Evolutionary conservation across 495 filamentous ascomycete genomes (phyloP), one percentile per base, ranked within the genome.

Genomic region (Penicillium odoratum): DNA sequence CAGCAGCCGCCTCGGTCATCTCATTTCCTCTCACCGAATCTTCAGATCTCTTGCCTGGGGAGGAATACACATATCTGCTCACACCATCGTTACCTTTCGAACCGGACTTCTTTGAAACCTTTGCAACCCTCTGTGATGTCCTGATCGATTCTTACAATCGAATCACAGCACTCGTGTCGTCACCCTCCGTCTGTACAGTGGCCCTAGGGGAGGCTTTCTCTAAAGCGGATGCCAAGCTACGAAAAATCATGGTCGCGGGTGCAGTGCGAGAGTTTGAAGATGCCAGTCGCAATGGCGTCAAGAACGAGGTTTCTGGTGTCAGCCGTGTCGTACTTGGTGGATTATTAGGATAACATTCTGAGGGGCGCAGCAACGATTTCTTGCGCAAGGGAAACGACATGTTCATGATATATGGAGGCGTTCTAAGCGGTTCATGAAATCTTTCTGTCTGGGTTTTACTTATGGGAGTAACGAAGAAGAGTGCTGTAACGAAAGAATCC

Each of bases 81-180:
- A 98, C 92, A 5, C 95, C 95, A 0, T 87, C 86, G n/a, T 76
- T 98, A 50, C 94, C 94, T 0, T 99, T 99, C 66, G 94, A 98
- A 49, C 93, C 93, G 9, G 94, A 99, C 72, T 99, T 96, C 67
- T 95, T 92, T 70, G 91, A 96, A 74, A 95, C 91, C 0, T 98
- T 98, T 72, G 88, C 92, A n/a, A 97, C 94, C 8, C 78, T 99
- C 26, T 98, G 94, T 74, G 95, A 99, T 70, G 90, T 95, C 3
- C 74, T 99, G 56, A 95, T 97, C 60, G 94, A 98, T 64, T 90
- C 85, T 63, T 99, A 99, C 72, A 85, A 85, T 48, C 81, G 86
- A 33, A 83, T 98, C 21, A 75, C 93, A 65, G 75, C 72, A 21
- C 77, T 98, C 48, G 77, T 98, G 42, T 77, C 84, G 29, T 81